phyloP scores from a whole-genome alignment of 805 yeast genomes.

The Ogataea pilisensis region DNA sequence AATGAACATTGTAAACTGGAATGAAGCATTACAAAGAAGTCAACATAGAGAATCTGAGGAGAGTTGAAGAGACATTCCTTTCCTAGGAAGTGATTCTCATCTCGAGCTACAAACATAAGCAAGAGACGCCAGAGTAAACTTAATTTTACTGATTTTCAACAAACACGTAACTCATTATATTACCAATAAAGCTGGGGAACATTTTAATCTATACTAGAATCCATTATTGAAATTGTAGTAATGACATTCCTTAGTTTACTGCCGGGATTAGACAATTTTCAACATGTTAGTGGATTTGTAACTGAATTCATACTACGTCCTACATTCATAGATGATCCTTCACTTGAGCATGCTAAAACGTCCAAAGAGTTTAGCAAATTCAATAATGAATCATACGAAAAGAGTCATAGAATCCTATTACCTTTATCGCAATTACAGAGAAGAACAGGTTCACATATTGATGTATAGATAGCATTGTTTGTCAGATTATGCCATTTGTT shows the following conservation, averaged over 20 bases:
- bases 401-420: constrained; percentile 1
- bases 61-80: too few relatives aligned
- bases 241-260: constrained; percentile 60
- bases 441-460: constrained; percentile 45
- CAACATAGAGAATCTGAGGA: too few relatives aligned
- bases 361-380: constrained; percentile 13
- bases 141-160: constrained; percentile 49
- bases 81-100: too few relatives aligned
- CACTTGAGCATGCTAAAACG: constrained; percentile 30
- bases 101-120: too few relatives aligned
- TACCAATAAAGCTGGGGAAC: constrained; percentile 22
- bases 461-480: constrained; percentile 44
- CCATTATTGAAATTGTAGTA: constrained; percentile 54
- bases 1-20: too few relatives aligned
- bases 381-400: constrained; percentile 19
- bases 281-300: constrained; percentile 73
- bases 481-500: constrained; percentile 42
- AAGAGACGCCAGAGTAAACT: constrained; percentile 57
- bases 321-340: constrained; percentile 53
- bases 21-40: too few relatives aligned
- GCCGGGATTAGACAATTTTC: constrained; percentile 72
- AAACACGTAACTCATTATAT: constrained; percentile 43
- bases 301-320: constrained; percentile 52
- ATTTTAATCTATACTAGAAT: constrained; percentile 41
- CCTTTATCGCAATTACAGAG: constrained; percentile 25